Evolutionary conservation across 2,329 filamentous ascomycete species (phyloP).

Genomic region (Eutypa lata): DNA sequence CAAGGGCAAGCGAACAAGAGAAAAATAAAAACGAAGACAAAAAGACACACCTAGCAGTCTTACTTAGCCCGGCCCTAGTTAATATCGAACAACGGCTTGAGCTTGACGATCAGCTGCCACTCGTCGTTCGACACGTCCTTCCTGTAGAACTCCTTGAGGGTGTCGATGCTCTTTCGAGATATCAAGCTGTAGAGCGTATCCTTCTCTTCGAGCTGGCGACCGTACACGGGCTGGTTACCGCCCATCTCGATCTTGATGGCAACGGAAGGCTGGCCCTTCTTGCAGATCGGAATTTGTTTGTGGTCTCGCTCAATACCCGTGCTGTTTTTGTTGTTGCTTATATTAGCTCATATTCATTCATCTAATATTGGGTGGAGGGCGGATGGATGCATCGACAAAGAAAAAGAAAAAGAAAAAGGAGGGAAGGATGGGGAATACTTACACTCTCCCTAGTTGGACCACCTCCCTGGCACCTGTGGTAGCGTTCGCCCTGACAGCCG

Average conservation of each 20-base stretch:
- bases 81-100: conserved; percentile 94
- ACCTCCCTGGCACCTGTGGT: conserved; percentile 81
- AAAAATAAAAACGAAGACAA: too few species aligned
- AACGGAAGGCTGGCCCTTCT: conserved; percentile 95
- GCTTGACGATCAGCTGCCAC: conserved; percentile 90
- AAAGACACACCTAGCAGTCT: too few species aligned
- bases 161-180: conserved; percentile 85
- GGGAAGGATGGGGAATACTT: conserved; percentile 47
- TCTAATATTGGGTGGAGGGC: too few species aligned
- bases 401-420: too few species aligned
- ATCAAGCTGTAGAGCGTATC: conserved; percentile 87
- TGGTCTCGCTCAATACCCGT: conserved; percentile 96
- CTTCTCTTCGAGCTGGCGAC: conserved; percentile 88
- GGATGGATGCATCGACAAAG: too few species aligned
- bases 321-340: conserved; percentile 51
- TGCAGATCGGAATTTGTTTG: conserved; percentile 88
- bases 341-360: conserved; percentile 18
- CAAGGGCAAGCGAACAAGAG: too few species aligned
- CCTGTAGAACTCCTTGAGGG: conserved; percentile 92
- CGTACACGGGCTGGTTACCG: conserved; percentile 86
- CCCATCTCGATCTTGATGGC: conserved; percentile 97
- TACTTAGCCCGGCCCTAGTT: too few species aligned
- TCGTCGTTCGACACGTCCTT: conserved; percentile 64
- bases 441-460: conserved; percentile 86
- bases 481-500: conserved; percentile 78